These are phyloP conservation scores for Epicoccum sorghinum DNA, from an alignment of 2,329 filamentous ascomycete species.

Conservation along the genomic window DNA sequence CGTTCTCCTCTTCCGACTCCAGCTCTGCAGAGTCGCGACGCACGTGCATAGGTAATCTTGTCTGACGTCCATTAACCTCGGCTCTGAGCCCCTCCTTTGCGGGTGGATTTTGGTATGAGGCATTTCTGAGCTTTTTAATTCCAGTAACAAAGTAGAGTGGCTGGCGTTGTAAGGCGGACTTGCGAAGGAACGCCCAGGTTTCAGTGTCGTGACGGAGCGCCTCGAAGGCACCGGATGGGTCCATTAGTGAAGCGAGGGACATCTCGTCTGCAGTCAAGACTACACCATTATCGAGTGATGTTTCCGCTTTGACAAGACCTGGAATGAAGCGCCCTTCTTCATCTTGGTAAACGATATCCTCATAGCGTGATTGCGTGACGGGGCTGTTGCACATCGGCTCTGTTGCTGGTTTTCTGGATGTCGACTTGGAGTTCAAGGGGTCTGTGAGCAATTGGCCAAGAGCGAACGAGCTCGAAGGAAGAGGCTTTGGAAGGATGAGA, in stretches of 20 bases:
- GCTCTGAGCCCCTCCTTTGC: constrained; percentile 18
- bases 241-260: constrained; percentile 19
- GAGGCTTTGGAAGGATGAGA: constrained; percentile 32
- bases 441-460: constrained; percentile 40
- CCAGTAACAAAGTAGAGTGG: constrained; percentile 51
- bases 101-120: constrained; percentile 22
- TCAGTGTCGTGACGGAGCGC: constrained; percentile 27
- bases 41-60: constrained; percentile 25
- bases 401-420: constrained; percentile 22
- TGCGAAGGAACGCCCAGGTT: constrained; percentile 29
- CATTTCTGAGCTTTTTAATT: constrained; percentile 53
- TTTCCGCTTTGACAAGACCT: constrained; percentile 4
- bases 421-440: constrained; percentile 24
- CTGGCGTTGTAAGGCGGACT: constrained; percentile 53
- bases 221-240: constrained; percentile 30
- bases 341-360: constrained; percentile 26
- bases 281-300: constrained; percentile 18
- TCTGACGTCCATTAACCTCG: constrained; percentile 16
- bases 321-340: constrained; percentile 28
- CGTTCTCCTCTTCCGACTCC: constrained; percentile 7
- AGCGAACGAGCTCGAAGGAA: constrained; percentile 26
- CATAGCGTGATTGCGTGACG: constrained; percentile 18
- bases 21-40: constrained; percentile 32
- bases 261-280: constrained; percentile 28
- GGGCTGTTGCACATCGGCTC: constrained; percentile 14